Conservation (phyloP, 179 eudicot genomes). For the Drosera spatulata region DNA sequence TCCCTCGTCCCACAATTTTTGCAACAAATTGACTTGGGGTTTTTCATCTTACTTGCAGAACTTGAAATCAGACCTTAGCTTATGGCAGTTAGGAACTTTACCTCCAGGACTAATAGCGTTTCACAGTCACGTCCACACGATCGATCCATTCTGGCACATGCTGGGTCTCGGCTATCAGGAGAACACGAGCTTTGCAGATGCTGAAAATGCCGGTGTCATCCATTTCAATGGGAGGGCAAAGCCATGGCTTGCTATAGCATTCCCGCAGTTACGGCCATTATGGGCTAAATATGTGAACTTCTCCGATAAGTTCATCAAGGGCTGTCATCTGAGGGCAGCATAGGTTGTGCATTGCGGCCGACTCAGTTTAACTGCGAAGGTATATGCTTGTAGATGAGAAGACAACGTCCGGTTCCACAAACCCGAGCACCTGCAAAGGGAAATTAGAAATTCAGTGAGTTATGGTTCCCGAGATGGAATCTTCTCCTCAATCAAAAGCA, state of each 20-base stretch:
- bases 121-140: constrained; percentile 58
- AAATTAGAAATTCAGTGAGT: no score
- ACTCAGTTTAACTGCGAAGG: background rate
- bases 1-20: no score
- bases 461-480: no score
- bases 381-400: background rate
- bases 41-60: constrained; percentile 36
- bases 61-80: constrained; percentile 81
- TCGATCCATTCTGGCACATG: constrained; percentile 93
- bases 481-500: no score
- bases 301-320: constrained; percentile 72
- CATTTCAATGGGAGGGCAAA: constrained; percentile 94
- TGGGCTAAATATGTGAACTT: constrained; percentile 82
- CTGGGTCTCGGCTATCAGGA: constrained; percentile 93
- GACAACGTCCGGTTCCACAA: no score
- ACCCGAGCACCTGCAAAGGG: no score
- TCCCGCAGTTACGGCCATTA: constrained; percentile 58
- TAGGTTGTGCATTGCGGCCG: constrained; percentile 5
- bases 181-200: constrained; percentile 58
- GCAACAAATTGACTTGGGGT: no score
- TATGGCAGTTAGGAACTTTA: constrained; percentile 94
- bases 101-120: constrained; percentile 96
- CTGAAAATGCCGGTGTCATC: constrained; percentile 70
- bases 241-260: constrained; percentile 94
- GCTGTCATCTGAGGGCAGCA: constrained; percentile 56